Conservation (phyloP, 169 alveolate species). For the Eimeria mitis region DNA sequence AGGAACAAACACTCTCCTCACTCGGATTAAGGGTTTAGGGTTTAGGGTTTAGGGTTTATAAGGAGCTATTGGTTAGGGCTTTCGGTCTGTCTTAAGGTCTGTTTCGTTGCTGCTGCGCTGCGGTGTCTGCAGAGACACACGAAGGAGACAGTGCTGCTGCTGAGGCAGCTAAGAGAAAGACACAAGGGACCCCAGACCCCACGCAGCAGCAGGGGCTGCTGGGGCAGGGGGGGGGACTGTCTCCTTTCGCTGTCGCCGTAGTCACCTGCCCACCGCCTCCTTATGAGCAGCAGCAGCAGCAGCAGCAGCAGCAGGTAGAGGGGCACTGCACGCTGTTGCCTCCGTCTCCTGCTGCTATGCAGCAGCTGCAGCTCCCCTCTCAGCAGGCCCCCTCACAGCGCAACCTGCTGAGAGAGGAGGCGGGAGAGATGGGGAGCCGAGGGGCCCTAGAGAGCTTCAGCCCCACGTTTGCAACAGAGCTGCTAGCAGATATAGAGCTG, state of each 20-base stretch:
- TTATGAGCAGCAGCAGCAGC: background rate
- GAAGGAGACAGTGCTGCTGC: background rate
- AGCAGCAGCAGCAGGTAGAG: background rate
- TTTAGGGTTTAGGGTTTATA: background rate
- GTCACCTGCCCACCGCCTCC: constrained; percentile 22
- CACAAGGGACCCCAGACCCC: constrained; percentile 10
- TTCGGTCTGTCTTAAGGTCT: background rate
- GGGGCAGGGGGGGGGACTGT: background rate
- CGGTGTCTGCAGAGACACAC: background rate
- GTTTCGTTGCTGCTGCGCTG: background rate
- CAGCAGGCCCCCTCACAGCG: constrained; percentile 3
- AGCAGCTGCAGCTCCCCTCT: constrained; percentile 51
- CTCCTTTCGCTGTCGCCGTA: constrained; percentile 23
- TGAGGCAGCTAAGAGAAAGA: background rate
- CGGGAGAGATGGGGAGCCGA: constrained; percentile 23
- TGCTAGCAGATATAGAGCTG: constrained; percentile 45
- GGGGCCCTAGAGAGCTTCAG: constrained; percentile 64
- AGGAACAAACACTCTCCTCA: background rate
- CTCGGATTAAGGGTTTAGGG: background rate
- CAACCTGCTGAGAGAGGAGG: constrained; percentile 37
- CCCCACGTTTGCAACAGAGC: constrained; percentile 53
- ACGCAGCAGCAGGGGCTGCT: constrained; percentile 9
- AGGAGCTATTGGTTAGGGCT: background rate
- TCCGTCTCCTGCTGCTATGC: constrained; percentile 14
- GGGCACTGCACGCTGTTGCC: constrained; percentile 4